Evolutionary conservation across 1,284 basidiomycete species (phyloP), one percentile per base, ranked within the genome.

Genomic region (Apiotrichum siamense): DNA sequence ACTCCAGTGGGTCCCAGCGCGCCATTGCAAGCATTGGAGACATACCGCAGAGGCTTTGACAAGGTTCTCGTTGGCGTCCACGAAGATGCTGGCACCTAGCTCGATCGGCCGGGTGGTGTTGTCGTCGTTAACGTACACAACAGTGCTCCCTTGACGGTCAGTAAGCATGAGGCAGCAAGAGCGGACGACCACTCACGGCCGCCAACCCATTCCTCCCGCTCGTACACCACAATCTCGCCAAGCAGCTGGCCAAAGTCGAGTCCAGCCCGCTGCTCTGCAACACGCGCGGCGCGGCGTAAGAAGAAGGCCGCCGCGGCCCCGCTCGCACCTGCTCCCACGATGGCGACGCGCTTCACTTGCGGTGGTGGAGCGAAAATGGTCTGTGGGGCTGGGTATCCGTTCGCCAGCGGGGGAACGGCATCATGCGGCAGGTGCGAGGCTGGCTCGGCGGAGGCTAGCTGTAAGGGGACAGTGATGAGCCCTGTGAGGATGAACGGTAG

Each of bases 61-160:
- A 44, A 92, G 65, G 68, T 93, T 91, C 67, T 82, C 83, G 75
- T 96, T 93, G 4, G 80, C 81, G 44, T 79, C 67, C 4, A 93
- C 86, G 69, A 94, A 97, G 56, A 97, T 87, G 37, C 85, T 88
- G 0, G 86, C 94, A 1, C 94, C 94, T 0, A 94, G 77, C 63
- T 81, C 93, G 32, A 91, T 74, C 3, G 86, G 81, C 25, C 78
- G 76, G 21, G 83, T 75, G 11, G 72, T 76, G 2, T 74, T 65
- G 63, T 94, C 81, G 52, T 80, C 77, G 67, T 93, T 84, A 3
- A 92, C 90, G 59, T 85, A 79, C 0, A 92, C 83, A 10, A 80
- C 78, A 7, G 83, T 89, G 67, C 82, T 85, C 44, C 88, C 87
- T 88, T 43, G 15, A 15, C 23, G 13, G 39, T 54, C 57, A 49